These are phyloP conservation scores for Boechera retrofracta DNA, from an alignment of 345 rosid species.

Conservation along the genomic window DNA sequence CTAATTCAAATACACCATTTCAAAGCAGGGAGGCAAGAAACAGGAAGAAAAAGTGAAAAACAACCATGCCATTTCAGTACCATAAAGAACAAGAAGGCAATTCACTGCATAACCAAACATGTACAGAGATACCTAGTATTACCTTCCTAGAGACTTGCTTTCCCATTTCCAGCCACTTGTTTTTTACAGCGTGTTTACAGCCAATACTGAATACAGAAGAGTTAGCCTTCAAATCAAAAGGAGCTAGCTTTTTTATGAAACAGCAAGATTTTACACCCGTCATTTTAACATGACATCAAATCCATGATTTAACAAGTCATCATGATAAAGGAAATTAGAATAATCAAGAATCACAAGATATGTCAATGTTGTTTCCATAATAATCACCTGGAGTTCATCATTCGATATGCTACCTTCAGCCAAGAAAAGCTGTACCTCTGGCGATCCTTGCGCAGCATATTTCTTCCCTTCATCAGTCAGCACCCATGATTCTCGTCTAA, in stretches of 20 bases:
- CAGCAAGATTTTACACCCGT: not conserved
- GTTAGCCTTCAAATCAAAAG: not conserved
- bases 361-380: slow-evolving; percentile 35
- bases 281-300: not conserved
- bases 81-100: not conserved
- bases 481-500: slow-evolving; percentile 70
- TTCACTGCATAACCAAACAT: not conserved
- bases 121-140: slow-evolving; percentile 49
- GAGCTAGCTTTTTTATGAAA: slow-evolving; percentile 72
- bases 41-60: not conserved
- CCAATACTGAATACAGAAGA: slow-evolving; percentile 70
- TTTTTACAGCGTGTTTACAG: slow-evolving; percentile 74
- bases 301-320: not conserved
- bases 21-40: not conserved
- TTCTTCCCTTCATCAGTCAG: slow-evolving; percentile 83
- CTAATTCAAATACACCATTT: not conserved
- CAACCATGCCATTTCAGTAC: not conserved
- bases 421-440: slow-evolving; percentile 79
- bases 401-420: slow-evolving; percentile 74
- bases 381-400: slow-evolving; percentile 70
- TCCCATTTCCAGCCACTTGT: slow-evolving; percentile 92
- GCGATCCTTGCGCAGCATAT: slow-evolving; percentile 77
- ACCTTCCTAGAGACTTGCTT: slow-evolving; percentile 87
- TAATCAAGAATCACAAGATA: not conserved
- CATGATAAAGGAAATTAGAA: not conserved